Evolutionary conservation across 2,329 filamentous ascomycete species (phyloP).

Genomic region (Botryosphaeria dothidea): DNA sequence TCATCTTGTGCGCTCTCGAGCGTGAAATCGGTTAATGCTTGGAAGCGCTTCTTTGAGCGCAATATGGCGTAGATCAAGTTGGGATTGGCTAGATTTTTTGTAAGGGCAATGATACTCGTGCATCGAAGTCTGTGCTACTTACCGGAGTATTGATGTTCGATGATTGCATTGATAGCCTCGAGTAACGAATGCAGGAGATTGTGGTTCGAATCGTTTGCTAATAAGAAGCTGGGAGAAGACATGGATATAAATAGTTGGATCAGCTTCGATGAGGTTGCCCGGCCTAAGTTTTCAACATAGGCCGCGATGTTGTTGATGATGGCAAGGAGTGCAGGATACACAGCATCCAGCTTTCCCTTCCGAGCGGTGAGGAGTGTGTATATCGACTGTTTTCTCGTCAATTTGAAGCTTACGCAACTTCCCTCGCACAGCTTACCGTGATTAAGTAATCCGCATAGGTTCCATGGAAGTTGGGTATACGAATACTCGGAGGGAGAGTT

Average conservation of each 20-base stretch:
- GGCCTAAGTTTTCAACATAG: slow-evolving; percentile 75
- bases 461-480: slow-evolving; percentile 80
- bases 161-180: slow-evolving; percentile 83
- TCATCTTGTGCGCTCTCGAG: slow-evolving; percentile 90
- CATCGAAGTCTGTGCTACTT: slow-evolving; percentile 35
- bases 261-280: slow-evolving; percentile 75
- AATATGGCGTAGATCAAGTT: slow-evolving; percentile 79
- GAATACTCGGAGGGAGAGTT: slow-evolving; percentile 77
- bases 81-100: slow-evolving; percentile 65
- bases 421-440: slow-evolving; percentile 60
- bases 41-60: slow-evolving; percentile 78
- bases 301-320: slow-evolving; percentile 93
- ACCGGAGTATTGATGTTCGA: slow-evolving; percentile 86
- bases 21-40: slow-evolving; percentile 82
- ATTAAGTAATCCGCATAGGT: slow-evolving; percentile 94
- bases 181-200: slow-evolving; percentile 76
- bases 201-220: slow-evolving; percentile 92
- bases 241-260: slow-evolving; percentile 88
- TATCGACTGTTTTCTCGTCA: slow-evolving; percentile 65
- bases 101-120: background rate
- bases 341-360: slow-evolving; percentile 84
- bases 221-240: slow-evolving; percentile 87
- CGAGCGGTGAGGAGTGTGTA: slow-evolving; percentile 89
- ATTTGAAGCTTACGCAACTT: background rate
- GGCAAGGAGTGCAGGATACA: slow-evolving; percentile 88